Conservation (phyloP, 2,329 filamentous ascomycete species). For the Clonostachys sp. region DNA sequence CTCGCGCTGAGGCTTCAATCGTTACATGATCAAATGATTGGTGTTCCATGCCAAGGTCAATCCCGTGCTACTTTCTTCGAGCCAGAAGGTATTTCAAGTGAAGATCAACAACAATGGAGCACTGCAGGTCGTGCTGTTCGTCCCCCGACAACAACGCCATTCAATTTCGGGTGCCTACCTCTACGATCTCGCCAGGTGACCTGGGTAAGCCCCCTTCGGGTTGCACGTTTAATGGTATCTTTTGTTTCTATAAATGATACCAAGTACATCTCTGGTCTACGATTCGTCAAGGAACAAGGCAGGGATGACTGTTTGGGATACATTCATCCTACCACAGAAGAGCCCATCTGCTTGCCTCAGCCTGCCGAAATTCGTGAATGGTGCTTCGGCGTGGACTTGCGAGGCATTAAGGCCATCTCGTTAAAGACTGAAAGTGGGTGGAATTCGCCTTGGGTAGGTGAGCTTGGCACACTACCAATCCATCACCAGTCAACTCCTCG, state of each 20-base stretch:
- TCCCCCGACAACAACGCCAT: background rate
- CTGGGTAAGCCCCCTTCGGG: background rate
- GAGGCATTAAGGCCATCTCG: background rate
- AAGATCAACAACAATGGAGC: too few species aligned
- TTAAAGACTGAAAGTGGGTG: background rate
- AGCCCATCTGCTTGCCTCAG: background rate
- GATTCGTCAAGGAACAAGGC: background rate
- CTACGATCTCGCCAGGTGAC: background rate
- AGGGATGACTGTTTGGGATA: background rate
- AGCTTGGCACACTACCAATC: background rate
- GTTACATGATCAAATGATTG: background rate
- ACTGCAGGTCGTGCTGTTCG: background rate
- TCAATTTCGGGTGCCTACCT: background rate
- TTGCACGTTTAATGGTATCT: background rate
- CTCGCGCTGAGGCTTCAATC: background rate
- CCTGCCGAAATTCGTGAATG: background rate
- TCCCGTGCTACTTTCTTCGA: background rate
- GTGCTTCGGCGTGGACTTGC: background rate
- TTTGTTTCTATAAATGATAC: background rate
- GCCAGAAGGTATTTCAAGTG: background rate
- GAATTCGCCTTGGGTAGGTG: background rate
- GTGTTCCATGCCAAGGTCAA: background rate
- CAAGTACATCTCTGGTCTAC: background rate
- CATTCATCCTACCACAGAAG: background rate
- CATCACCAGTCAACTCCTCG: background rate